Percentiles rank a stretch among this genome's conserved stretches.
Conservation (phyloP, 106 monocot genomes). For the Narthecium ossifragum region DNA sequence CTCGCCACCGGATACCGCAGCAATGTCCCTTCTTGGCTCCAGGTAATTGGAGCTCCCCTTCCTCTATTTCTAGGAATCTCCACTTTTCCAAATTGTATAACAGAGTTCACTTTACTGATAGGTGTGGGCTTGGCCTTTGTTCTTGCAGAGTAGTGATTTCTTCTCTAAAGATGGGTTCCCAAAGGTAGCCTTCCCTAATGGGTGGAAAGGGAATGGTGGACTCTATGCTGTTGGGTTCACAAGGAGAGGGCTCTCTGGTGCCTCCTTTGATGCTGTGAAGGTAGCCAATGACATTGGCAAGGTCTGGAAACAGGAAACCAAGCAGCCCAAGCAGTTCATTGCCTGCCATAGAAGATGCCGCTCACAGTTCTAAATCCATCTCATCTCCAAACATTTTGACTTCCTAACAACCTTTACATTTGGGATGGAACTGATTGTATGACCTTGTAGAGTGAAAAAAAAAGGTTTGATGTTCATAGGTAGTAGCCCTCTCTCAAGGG, state of each 20-base stretch:
- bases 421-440: slow-evolving; percentile 2
- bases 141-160: slow-evolving; percentile 31
- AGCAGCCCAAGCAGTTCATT: slow-evolving; percentile 18
- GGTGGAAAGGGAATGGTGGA: slow-evolving; percentile 42
- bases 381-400: background rate
- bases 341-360: slow-evolving; percentile 37
- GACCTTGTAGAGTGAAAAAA: too few relatives aligned
- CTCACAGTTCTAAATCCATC: slow-evolving; percentile 19
- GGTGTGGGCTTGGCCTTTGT: background rate
- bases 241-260: slow-evolving; percentile 37
- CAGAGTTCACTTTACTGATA: too few relatives aligned
- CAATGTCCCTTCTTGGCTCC: slow-evolving; percentile 2
- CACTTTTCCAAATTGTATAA: too few relatives aligned
- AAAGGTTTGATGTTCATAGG: too few relatives aligned
- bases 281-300: slow-evolving; percentile 27
- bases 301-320: slow-evolving; percentile 42
- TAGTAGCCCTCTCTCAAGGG: slow-evolving; percentile 24
- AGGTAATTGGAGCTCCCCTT: too few relatives aligned
- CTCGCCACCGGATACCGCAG: background rate
- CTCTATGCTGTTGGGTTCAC: slow-evolving; percentile 55
- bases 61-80: too few relatives aligned
- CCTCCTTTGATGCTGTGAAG: slow-evolving; percentile 34
- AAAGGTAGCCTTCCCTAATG: slow-evolving; percentile 31
- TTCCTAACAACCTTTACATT: background rate
- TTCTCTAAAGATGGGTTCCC: slow-evolving; percentile 44